Percentiles rank a stretch among this genome's conserved stretches.
Evolutionary conservation across 176 grass and related monocot genomes (phyloP).

Genomic region (Otatea glauca): DNA sequence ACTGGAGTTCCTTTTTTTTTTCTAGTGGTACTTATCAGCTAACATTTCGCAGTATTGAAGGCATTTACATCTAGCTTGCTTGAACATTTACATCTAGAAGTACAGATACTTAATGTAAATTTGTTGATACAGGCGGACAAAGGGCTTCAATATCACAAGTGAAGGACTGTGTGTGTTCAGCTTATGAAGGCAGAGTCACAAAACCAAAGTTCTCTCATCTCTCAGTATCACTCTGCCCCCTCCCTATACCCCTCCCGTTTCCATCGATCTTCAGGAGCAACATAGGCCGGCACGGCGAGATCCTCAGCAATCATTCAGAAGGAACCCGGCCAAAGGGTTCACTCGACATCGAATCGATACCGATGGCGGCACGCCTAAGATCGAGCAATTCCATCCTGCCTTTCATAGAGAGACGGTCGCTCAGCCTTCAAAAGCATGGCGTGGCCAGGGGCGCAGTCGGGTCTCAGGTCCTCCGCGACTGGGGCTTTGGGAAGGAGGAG

Average conservation of each 20-base stretch:
- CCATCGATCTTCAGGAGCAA: slow-evolving; percentile 67
- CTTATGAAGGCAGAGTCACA: slow-evolving; percentile 39
- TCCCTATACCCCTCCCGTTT: slow-evolving; percentile 85
- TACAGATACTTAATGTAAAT: neutral
- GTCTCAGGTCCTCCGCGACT: slow-evolving; percentile 56
- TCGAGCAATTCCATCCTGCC: slow-evolving; percentile 70
- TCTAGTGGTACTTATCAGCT: neutral
- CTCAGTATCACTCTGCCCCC: slow-evolving; percentile 63
- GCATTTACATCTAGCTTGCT: neutral
- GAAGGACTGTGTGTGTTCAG: slow-evolving; percentile 43
- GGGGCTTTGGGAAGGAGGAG: slow-evolving; percentile 88
- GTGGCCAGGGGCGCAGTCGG: slow-evolving; percentile 59
- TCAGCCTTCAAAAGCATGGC: slow-evolving; percentile 63
- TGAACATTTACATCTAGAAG: slow-evolving; percentile 28
- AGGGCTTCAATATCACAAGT: slow-evolving; percentile 73
- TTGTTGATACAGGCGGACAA: slow-evolving; percentile 49
- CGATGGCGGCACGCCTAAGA: slow-evolving; percentile 66
- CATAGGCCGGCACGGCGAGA: slow-evolving; percentile 67
- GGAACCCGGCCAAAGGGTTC: slow-evolving; percentile 54
- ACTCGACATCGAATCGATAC: slow-evolving; percentile 68
- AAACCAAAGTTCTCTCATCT: slow-evolving; percentile 76
- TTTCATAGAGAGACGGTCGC: slow-evolving; percentile 66
- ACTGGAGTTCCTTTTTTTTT: neutral
- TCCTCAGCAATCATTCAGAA: slow-evolving; percentile 39
- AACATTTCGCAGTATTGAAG: neutral